Evolutionary conservation across 768 basidiomycete genomes (phyloP), one percentile per base, ranked within the genome.

Genomic region (Phaeolepiota aurea): DNA sequence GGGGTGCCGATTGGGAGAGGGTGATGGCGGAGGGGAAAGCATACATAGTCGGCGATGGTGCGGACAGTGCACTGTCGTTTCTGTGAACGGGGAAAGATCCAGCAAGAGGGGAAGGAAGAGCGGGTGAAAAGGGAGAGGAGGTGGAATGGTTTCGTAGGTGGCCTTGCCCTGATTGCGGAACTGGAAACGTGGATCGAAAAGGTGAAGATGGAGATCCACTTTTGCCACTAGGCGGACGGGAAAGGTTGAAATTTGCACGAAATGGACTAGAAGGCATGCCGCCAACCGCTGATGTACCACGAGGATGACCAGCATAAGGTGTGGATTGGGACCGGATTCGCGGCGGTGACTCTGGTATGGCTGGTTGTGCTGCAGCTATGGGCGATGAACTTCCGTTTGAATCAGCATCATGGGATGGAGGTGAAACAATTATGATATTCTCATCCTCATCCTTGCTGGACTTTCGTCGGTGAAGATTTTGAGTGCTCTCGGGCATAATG

Each of bases 21-120:
- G 33, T 9, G 9, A 35, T 28, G 7, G 33, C 9, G 20, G 37
- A 18, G 12, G 37, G 37, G 37, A 38, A 38, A 7, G 37, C 19
- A 38, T 38, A 38, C 37, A 38, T 38, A 10, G 37, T 38, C 20
- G 37, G 37, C 9, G 18, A 5, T 5, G 18, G 18, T 9, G 37
- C 20, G 9, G 15, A 20, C 5, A 21, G 15, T 9, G 20, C 9
- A 9, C 15, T 18, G 5, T 9, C 11, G 7, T 20, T 18, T 20
- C 13, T 11, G 15, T 38, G 9, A 11, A 15, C 37, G 21, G 37
- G 20, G 15, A 22, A 66, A 20, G 40, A 59, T 13, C 66, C 49
- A 7, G 71, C 62, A 11, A 78, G 65, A 3, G 76, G 76, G 1
- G 77, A 77, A 3, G 70, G 74, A 2, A 65, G 58, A 19, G 64